Base-by-base conservation (phyloP, 306 rosid genomes). In the Malus asiatica region DNA sequence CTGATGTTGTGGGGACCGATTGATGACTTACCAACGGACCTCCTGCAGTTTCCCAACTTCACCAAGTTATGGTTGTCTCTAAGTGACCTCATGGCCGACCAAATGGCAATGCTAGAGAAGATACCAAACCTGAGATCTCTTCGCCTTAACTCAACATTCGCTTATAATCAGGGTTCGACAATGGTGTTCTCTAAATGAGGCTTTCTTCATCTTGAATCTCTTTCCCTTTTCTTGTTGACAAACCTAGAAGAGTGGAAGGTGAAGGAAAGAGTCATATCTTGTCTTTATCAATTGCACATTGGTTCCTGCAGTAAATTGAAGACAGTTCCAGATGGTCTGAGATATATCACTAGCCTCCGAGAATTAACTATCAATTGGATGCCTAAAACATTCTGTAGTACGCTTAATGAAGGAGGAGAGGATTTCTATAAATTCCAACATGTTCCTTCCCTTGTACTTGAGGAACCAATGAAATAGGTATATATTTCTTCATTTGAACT, bases 251-350 rank as follows among this genome's bases (percentile, higher is more conserved):
- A 8, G 29, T 58, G 30, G 27, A 58, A 12, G 29, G 29, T 58
- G 27, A 5, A n/a, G 13, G 63, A 22, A 58, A 15, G 30, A 58
- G 63, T 30, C 29, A 58, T 58, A 12, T 30, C 63, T n/a, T 11
- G 1, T 58, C 63, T 58, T 27, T 3, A 1, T 8, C 13, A 0
- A 2, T 58, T 58, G 29, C 14, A 3, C 8, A 58, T 58, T 22
- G 3, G 0, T 9, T 10, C 1, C 23, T 58, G 63, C 63, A 0
- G 11, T 8, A 2, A 2, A 7, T 58, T 58, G 63, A 58, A 8
- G 30, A 79, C 44, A 3, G 78, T 87, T 82, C 92, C 95, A 18
- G 81, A 84, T 22, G 95, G 90, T 18, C 44, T 90, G 15, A 63
- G 33, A 71, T 66, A 59, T 79, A 69, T 83, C 22, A 16, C n/a